Base-by-base conservation (phyloP, 352 stramenopile genomes). In the Saprolegnia diclina region DNA sequence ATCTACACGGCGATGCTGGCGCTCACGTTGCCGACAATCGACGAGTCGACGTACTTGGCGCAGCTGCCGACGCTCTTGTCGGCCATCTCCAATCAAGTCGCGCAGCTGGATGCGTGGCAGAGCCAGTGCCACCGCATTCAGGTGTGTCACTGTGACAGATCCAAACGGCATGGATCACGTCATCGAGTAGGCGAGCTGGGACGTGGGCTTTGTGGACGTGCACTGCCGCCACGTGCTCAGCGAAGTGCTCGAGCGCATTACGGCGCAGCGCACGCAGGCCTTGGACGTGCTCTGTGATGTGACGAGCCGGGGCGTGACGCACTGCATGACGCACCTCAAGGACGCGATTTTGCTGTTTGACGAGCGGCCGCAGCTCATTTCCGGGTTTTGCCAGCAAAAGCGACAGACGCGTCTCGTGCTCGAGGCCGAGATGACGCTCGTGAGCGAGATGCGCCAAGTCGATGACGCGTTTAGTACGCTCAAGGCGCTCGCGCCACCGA, bases 151-250 rank as follows among this genome's bases (percentile, higher is more conserved):
- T 16, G 21, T 26, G 22, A 48, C 32, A 35, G 50, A n/a, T n/a
- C n/a, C n/a, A n/a, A n/a, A n/a, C n/a, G n/a, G n/a, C n/a, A n/a
- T 42, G 26, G 4, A 18, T 14, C 9, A 29, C 4, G 7, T 57
- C 9, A 37, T 61, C 24, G 19, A 18, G 9, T 40, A 69, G 63
- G 38, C 63, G 4, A 90, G 77, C 48, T 90, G 80, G 80, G 88
- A 80, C 56, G 79, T 90, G 9, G 80, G 80, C 9, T 91, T 91
- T 71, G 70, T 91, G 1, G 83, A 91, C 65, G 81, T 91, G 61
- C 81, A 90, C 40, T 91, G 83, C 38, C 80, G 80, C 0, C 72
- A 74, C 4, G 81, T 83, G 0, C 78, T 91, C 22, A 77, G 73
- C 5, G 81, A 90, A 32, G 79, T 90, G 46, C 61, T 83, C n/a